Evolutionary conservation across 2,329 filamentous ascomycete genomes (phyloP).

Genomic region (Aspergillus sp.): DNA sequence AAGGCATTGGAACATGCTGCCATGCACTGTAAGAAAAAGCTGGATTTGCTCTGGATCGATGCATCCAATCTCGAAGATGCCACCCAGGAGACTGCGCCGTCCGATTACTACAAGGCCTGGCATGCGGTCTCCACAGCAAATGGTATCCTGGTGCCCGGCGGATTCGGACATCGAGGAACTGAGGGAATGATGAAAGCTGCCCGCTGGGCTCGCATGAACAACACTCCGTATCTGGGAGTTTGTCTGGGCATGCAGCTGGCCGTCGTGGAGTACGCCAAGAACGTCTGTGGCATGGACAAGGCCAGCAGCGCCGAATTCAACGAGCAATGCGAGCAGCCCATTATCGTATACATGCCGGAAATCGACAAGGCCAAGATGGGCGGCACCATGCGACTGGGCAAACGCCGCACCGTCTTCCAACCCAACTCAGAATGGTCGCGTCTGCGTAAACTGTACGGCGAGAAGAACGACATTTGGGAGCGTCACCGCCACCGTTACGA

Average conservation of each 20-base stretch:
- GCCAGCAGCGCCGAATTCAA: conserved; percentile 52
- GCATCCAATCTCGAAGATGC: conserved; percentile 70
- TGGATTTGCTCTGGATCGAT: conserved; percentile 78
- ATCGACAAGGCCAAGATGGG: conserved; percentile 67
- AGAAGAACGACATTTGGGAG: conserved; percentile 51
- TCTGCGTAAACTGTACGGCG: conserved; percentile 65
- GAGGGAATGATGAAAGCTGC: conserved; percentile 85
- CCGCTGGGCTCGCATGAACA: conserved; percentile 77
- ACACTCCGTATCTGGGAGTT: conserved; percentile 76
- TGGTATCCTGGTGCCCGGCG: conserved; percentile 53
- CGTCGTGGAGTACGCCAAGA: conserved; percentile 78
- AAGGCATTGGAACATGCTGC: conserved; percentile 87
- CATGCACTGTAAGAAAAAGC: conserved; percentile 73
- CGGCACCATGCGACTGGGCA: conserved; percentile 79
- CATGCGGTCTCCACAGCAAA: conserved; percentile 62
- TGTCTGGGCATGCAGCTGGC: conserved; percentile 91
- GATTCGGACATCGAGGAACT: conserved; percentile 72
- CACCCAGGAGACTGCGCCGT: conserved; percentile 54
- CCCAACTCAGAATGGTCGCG: conserved; percentile 67
- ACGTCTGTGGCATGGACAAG: conserved; percentile 57
- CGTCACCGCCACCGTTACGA: conserved; percentile 86
- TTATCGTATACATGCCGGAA: conserved; percentile 91
- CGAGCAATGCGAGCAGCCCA: conserved; percentile 51
- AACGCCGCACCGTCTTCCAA: conserved; percentile 68
- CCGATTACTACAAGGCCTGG: conserved; percentile 80